Evolutionary conservation across 1,139 yeast species (phyloP), one percentile per base, ranked within the genome.

Genomic region (Meyerozyma elateridarum): DNA sequence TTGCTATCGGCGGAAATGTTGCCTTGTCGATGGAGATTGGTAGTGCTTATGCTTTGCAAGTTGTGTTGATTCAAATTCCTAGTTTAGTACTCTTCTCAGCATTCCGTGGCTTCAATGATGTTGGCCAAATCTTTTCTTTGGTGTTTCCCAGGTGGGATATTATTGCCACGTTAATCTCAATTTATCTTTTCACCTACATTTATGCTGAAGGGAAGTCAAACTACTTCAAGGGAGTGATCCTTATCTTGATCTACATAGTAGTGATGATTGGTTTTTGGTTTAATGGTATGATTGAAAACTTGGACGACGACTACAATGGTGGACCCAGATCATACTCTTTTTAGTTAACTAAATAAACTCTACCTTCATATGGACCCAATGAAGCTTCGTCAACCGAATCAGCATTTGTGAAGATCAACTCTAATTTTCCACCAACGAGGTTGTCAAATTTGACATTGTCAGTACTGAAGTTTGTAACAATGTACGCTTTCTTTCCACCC

Each of bases 1-100:
- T 91, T 64, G 98, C 99, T 0, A 77, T 87, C 48, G 79, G 93
- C 44, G 99, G 98, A 2, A 91, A 91, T 45, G 95, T 93, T 37
- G 96, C 98, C 0, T 67, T 91, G 31, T 83, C 93, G 2, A 85
- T 91, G 96, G 99, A 91, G 55, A 91, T 91, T 55, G 98, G 99
- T 41, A 82, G 95, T 44, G 98, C 98, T 0, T 91, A 91, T 54
- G 98, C 96, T 0, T 67, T 91, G 39, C 99, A 91, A 56, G 99
- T 91, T n/a, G 93, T 95, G 43, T 65, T 91, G 35, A 70, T 91
- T 41, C 99, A 91, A 55, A 85, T 91, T 30, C 99, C 99, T 0
- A 80, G 94, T 5, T 70, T 91, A 49, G 95, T 88, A 4, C 56
- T 89, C 11, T 88, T 76, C 50, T 83, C 96, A 1, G 73, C 85